These are phyloP conservation scores for Pittosporum tobira DNA, from an alignment of 129 eudicot genomes.

Conservation along the genomic window DNA sequence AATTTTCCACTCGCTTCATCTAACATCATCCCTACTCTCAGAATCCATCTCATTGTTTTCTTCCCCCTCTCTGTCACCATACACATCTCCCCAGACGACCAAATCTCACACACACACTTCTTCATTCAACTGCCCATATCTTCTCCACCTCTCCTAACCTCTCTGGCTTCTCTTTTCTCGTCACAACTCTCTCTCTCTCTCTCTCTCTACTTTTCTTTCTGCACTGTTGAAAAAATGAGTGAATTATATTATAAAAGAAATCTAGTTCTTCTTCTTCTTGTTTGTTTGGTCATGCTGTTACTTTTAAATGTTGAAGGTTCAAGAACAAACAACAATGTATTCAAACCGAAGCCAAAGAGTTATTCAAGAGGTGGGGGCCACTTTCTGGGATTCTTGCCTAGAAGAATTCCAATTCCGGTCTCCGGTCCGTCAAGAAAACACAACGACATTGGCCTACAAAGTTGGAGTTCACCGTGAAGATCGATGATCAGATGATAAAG, in stretches of 20 bases:
- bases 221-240: not conserved
- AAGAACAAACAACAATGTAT: constrained; percentile 31
- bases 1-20: no score
- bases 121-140: constrained; percentile 5
- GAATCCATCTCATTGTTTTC: not conserved
- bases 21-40: not conserved
- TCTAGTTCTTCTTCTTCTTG: not conserved
- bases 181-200: not conserved
- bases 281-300: constrained; percentile 13
- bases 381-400: constrained; percentile 54
- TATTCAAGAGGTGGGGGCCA: no score
- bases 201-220: not conserved
- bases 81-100: not conserved
- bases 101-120: constrained; percentile 2
- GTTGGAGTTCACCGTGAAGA: constrained; percentile 43
- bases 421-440: constrained; percentile 81
- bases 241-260: not conserved
- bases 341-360: constrained; percentile 20
- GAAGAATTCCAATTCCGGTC: constrained; percentile 46
- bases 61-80: constrained; percentile 3
- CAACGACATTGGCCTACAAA: constrained; percentile 56
- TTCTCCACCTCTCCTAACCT: not conserved
- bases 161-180: not conserved
- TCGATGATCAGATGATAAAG: not conserved
- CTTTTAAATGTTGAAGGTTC: constrained; percentile 24